Base-by-base conservation (phyloP, 2,329 filamentous ascomycete species). In the Pseudodiploospora longispora region DNA sequence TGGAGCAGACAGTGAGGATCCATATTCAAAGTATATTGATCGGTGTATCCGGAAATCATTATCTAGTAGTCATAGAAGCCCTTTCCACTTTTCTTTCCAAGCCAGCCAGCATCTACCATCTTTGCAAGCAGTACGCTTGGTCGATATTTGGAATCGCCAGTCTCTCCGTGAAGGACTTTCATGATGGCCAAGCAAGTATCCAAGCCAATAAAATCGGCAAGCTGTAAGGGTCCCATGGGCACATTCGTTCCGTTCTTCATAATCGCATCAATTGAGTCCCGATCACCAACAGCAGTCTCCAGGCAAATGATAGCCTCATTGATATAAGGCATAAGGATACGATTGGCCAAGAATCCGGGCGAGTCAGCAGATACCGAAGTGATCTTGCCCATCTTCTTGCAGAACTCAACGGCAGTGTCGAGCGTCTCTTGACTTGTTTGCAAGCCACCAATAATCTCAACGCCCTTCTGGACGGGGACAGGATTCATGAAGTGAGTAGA, bases 201-300 rank as follows among this genome's bases (percentile, higher is more conserved):
- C 37, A 98, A 74, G 6, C 93, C 93, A 58, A 98, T 97, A 59
- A 98, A 98, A 65, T 98, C 93, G 3, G 93, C 93, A 56, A 98
- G 69, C 58, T 89, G 83, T 52, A 98, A 72, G 7, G 93, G 93
- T 0, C 93, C 93, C 93, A 98, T 98, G 27, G 93, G 93, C 35
- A 98, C 93, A 60, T 95, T 95, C 27, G 93, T 98, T 38, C 93
- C 93, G 56, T 96, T 96, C 78, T 95, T 97, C 93, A 98, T 98
- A 57, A 98, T 98, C 52, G 78, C 83, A 61, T 98, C 93, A 53
- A 98, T 98, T 51, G 91, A 86, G 59, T 97, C 90, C 55, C 86
- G 84, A 51, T 80, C 77, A 12, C 93, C 93, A 1, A 98, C 82
- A 3, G 87, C 87, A 0, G 93, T 96, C 69, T 98, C 93, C 10